These are phyloP conservation scores for Candida xyloterini DNA, from an alignment of 805 yeast species.

Conservation along the genomic window DNA sequence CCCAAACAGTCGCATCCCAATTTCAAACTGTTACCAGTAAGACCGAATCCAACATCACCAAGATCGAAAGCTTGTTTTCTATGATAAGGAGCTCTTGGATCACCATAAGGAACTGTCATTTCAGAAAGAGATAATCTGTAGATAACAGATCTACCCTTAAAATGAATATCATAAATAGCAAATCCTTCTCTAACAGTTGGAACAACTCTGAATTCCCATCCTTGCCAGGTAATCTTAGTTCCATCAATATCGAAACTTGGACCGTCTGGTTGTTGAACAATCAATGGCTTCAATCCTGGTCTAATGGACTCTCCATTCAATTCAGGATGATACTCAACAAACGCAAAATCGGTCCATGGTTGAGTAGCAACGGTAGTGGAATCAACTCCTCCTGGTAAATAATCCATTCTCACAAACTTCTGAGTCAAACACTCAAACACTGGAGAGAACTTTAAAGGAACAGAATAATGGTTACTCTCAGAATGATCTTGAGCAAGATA, in stretches of 20 bases:
- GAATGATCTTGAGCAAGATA: constrained; percentile 64
- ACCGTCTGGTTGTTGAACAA: constrained; percentile 76
- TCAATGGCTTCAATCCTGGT: constrained; percentile 63
- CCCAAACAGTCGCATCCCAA: constrained; percentile 86
- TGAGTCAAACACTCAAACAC: constrained; percentile 61
- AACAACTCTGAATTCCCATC: constrained; percentile 75
- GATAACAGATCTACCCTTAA: constrained; percentile 73
- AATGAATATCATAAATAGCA: constrained; percentile 67
- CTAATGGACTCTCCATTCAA: constrained; percentile 54
- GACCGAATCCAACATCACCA: constrained; percentile 84
- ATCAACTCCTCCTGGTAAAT: constrained; percentile 69
- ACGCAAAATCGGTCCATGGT: constrained; percentile 58
- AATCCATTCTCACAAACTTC: constrained; percentile 69
- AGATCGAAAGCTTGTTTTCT: constrained; percentile 85
- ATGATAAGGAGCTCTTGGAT: constrained; percentile 78
- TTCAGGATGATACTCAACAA: constrained; percentile 74
- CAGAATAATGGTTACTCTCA: constrained; percentile 73
- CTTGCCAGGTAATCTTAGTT: constrained; percentile 71
- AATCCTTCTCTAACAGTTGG: constrained; percentile 77
- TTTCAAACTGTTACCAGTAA: constrained; percentile 60
- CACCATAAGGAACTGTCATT: constrained; percentile 89
- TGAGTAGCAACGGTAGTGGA: constrained; percentile 51
- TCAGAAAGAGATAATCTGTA: constrained; percentile 74
- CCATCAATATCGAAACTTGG: constrained; percentile 65
- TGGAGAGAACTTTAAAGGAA: constrained; percentile 72